Evolutionary conservation across 441 rosid species (phyloP).

Genomic region (Corymbia citriodora): DNA sequence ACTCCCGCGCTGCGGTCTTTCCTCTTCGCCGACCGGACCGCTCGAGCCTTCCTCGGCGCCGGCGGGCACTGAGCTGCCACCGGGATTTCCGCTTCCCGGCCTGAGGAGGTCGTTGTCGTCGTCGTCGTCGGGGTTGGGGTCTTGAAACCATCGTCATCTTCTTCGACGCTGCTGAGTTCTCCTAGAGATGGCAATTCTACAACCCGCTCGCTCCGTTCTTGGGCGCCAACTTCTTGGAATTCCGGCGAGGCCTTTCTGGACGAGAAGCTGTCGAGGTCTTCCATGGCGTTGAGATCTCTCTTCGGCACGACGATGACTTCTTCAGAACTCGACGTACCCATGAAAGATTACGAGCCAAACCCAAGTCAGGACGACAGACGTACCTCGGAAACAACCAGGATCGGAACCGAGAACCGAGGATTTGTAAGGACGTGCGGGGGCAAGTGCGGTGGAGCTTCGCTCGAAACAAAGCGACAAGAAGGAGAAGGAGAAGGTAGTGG

Average conservation of each 20-base stretch:
- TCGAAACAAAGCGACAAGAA: not conserved
- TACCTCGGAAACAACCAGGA: not conserved
- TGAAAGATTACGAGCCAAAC: not conserved
- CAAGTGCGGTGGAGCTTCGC: not conserved
- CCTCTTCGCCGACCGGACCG: not conserved
- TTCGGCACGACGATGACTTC: not conserved
- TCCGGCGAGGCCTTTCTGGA: not conserved
- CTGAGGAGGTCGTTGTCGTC: not conserved
- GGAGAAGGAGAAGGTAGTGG: not conserved
- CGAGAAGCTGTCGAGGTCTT: not conserved
- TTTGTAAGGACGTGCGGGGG: not conserved
- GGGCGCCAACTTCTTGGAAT: not conserved
- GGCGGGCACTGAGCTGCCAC: not conserved
- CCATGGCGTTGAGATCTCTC: not conserved
- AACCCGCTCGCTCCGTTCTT: not conserved
- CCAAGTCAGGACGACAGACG: not conserved
- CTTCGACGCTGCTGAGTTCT: not conserved
- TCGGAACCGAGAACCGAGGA: not conserved
- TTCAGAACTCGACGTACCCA: not conserved
- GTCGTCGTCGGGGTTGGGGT: not conserved
- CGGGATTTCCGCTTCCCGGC: not conserved
- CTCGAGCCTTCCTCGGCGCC: not conserved
- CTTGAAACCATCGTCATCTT: not conserved
- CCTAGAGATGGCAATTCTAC: not conserved
- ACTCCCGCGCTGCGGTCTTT: not conserved